Base-by-base conservation (phyloP, 495 filamentous ascomycete genomes). In the Xylaria palmicola region DNA sequence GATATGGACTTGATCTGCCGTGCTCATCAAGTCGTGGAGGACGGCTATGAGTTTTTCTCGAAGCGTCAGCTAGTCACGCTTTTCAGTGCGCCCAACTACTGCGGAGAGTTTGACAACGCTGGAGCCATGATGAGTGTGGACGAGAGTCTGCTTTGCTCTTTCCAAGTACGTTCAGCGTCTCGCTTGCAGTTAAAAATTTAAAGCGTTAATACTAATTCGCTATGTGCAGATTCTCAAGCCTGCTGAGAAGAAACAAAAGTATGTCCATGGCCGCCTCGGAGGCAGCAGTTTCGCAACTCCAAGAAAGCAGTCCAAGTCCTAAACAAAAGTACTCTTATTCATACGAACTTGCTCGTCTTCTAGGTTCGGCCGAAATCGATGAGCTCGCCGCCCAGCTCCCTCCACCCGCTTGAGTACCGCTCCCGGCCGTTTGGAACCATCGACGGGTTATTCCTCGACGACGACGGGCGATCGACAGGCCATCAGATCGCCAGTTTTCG, bases 171-270 rank as follows among this genome's bases (percentile, higher is more conserved):
- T 81, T 48, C 45, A 20, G 52, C 60, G 22, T 26, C 32, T 39
- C 17, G 10, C n/a, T 7, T 44, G 19, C 15, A 54, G 2, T n/a
- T 19, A 19, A 9, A 27, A 12, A 9, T 2, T 15, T 1, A 30
- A 24, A 30, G 7, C 8, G 20, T 4, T 12, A 37, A 12, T 47
- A 34, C 56, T 62, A 2, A 56, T 39, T 65, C 65, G 60, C 34
- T 51, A 63, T 8, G 41, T 59, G 24, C 67, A 98, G 93, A 98
- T 98, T 77, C 82, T 98, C 80, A 98, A 98, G 82, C 94, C 94
- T 72, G 94, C 94, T 77, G 94, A 98, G 86, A 98, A 98, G 87
- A 98, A 98, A 89, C 93, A 96, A 91, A 98, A 98, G 92, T 98
- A 96, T 84, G 93, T 96, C 74, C 90, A 90, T 81, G 87, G 88